These are phyloP conservation scores for Ascoidea asiatica DNA, from an alignment of 805 yeast species.

Conservation along the genomic window DNA sequence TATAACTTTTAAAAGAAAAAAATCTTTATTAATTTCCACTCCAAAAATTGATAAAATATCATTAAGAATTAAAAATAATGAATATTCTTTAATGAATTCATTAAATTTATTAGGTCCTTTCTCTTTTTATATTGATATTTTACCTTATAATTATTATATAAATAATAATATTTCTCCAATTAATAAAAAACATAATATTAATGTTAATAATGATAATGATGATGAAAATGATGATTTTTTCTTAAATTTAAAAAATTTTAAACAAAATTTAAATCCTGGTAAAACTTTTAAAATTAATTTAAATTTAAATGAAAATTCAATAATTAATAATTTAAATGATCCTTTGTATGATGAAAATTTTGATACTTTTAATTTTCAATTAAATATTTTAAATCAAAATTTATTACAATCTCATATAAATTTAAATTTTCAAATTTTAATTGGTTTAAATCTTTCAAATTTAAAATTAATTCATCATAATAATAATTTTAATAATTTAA, in stretches of 20 bases:
- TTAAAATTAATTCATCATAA: conserved; percentile 6
- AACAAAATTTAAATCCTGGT: conserved; percentile 55
- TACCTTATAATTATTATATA: conserved; percentile 50
- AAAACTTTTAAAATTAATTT: conserved; percentile 49
- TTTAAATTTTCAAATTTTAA: conserved; percentile 50
- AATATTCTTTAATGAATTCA: conserved; percentile 62
- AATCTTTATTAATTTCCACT: conserved; percentile 6
- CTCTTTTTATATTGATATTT: conserved; percentile 69
- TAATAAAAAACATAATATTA: no score
- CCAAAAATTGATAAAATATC: conserved; percentile 15
- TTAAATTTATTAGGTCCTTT: conserved; percentile 86
- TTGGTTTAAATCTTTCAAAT: conserved; percentile 31
- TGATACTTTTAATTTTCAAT: conserved; percentile 50
- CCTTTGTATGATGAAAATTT: conserved; percentile 14
- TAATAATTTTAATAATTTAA: not conserved
- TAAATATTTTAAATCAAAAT: conserved; percentile 73
- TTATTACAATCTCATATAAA: conserved; percentile 56
- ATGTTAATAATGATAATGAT: no score
- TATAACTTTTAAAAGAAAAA: conserved; percentile 25
- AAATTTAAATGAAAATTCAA: conserved; percentile 31
- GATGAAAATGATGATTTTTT: conserved; percentile 20
- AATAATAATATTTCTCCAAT: conserved; percentile 22
- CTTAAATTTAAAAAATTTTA: conserved; percentile 30
- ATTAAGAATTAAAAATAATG: conserved; percentile 56
- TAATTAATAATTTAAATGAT: conserved; percentile 13